Evolutionary conservation across 2,329 filamentous ascomycete genomes (phyloP).

Genomic region (Phaeosphaeriaceae sp.): DNA sequence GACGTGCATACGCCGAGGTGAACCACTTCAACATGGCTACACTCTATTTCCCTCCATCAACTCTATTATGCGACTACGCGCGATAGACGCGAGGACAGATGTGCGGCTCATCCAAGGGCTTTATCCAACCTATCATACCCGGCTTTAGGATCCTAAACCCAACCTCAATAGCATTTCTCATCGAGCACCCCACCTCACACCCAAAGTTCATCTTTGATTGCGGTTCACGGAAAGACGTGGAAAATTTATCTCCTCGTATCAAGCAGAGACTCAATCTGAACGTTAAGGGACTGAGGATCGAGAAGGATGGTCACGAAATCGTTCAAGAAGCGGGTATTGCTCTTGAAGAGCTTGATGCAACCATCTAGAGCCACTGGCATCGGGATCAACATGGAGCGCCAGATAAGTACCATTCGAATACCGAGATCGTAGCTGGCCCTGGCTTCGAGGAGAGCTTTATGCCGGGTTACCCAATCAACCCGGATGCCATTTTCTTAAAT

Average conservation of each 20-base stretch:
- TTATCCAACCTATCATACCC: conserved; percentile 15
- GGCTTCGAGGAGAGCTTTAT: conserved; percentile 56
- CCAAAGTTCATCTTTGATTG: conserved; percentile 22
- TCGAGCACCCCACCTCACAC: conserved; percentile 6
- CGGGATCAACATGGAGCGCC: conserved; percentile 61
- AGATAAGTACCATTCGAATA: conserved; percentile 52
- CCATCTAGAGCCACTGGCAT: conserved; percentile 53
- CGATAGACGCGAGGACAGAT: conserved; percentile 21
- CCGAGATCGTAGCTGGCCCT: conserved; percentile 59
- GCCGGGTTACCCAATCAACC: conserved; percentile 54
- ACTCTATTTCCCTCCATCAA: conserved; percentile 11
- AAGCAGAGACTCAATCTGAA: conserved; percentile 20
- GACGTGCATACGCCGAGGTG: not conserved
- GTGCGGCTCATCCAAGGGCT: conserved; percentile 17
- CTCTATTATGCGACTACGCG: conserved; percentile 10
- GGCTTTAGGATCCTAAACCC: conserved; percentile 16
- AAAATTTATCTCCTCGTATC: conserved; percentile 18
- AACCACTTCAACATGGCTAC: conserved; percentile 7
- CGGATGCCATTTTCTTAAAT: conserved; percentile 16
- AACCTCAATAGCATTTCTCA: conserved; percentile 15
- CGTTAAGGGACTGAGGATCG: conserved; percentile 16
- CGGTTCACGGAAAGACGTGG: conserved; percentile 20
- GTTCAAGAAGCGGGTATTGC: conserved; percentile 23
- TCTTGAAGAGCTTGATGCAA: conserved; percentile 39
- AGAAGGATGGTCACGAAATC: conserved; percentile 28